Evolutionary conservation across 1,284 basidiomycete genomes (phyloP).

Genomic region (Fereydounia khargensis): DNA sequence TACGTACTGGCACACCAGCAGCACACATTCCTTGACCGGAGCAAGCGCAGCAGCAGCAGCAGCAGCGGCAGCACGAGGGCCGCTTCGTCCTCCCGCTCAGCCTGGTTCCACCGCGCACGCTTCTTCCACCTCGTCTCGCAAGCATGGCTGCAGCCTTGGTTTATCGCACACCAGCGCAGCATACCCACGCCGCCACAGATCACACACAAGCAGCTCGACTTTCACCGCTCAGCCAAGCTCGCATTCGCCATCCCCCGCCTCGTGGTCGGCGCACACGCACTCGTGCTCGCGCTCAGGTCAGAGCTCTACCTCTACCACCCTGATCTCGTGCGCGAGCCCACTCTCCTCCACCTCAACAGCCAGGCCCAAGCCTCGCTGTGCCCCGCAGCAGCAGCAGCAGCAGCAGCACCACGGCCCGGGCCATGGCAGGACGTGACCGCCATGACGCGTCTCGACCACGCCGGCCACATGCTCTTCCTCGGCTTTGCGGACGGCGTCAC

Average conservation of each 20-base stretch:
- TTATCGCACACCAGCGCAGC: no score
- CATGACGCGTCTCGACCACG: conserved; percentile 1
- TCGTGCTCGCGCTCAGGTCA: conserved; percentile 11
- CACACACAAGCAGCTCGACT: no score
- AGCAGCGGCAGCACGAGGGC: no score
- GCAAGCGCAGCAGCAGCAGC: not conserved
- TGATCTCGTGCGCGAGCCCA: no score
- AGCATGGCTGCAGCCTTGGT: not conserved
- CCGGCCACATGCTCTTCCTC: conserved; percentile 3
- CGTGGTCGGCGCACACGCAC: not conserved
- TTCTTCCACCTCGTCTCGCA: not conserved
- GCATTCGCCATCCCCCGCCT: conserved; percentile 19
- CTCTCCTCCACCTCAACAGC: conserved; percentile 3
- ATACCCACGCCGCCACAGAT: no score
- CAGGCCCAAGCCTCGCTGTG: no score
- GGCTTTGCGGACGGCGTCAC: conserved; percentile 17
- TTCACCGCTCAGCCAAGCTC: not conserved
- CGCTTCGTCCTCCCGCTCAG: not conserved
- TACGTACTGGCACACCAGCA: not conserved
- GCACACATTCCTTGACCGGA: not conserved
- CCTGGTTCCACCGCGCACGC: not conserved
- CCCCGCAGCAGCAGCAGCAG: no score
- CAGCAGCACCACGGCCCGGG: not conserved
- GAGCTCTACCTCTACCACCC: conserved; percentile 4
- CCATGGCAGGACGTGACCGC: conserved; percentile 25